A percentile compares a stretch with the other conserved stretches of the same genome.
Evolutionary conservation across 768 basidiomycete genomes (phyloP).

Genomic region (Boletus edulis): DNA sequence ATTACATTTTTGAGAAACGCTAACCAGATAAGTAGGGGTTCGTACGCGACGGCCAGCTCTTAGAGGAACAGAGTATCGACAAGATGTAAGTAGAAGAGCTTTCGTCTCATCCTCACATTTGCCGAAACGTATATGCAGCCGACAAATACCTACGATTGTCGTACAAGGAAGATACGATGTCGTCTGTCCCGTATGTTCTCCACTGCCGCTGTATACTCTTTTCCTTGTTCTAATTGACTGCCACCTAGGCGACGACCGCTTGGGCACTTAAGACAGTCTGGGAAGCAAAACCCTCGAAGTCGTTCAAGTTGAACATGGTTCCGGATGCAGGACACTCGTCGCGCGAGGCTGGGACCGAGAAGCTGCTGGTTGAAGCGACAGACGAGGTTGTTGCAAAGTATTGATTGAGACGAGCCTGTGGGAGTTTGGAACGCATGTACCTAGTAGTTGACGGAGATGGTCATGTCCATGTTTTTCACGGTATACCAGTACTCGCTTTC

Average conservation of each 20-base stretch:
- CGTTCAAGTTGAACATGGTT: slow-evolving; percentile 55
- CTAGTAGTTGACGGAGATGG: background rate
- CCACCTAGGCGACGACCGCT: slow-evolving; percentile 69
- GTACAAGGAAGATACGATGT: slow-evolving; percentile 90
- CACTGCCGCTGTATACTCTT: background rate
- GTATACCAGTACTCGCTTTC: too few relatives aligned
- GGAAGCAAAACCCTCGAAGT: slow-evolving; percentile 59
- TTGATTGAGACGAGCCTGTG: slow-evolving; percentile 1
- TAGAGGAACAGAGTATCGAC: slow-evolving; percentile 80
- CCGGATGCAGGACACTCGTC: slow-evolving; percentile 88
- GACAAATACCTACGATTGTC: slow-evolving; percentile 80
- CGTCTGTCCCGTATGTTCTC: slow-evolving; percentile 69
- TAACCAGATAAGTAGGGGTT: slow-evolving; percentile 55
- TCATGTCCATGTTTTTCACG: background rate
- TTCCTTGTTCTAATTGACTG: background rate
- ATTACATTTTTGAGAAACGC: background rate
- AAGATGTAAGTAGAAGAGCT: slow-evolving; percentile 62
- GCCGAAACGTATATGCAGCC: slow-evolving; percentile 42
- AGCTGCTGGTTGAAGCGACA: slow-evolving; percentile 63
- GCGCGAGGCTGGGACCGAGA: slow-evolving; percentile 67
- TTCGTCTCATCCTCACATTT: background rate
- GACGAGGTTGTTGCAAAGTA: slow-evolving; percentile 28
- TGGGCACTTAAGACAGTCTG: slow-evolving; percentile 78
- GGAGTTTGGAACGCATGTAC: background rate
- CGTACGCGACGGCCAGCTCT: slow-evolving; percentile 83